Percentiles rank a stretch among this genome's conserved stretches.
Evolutionary conservation across 179 eudicot species (phyloP).

Genomic region (Patellifolia procumbens): DNA sequence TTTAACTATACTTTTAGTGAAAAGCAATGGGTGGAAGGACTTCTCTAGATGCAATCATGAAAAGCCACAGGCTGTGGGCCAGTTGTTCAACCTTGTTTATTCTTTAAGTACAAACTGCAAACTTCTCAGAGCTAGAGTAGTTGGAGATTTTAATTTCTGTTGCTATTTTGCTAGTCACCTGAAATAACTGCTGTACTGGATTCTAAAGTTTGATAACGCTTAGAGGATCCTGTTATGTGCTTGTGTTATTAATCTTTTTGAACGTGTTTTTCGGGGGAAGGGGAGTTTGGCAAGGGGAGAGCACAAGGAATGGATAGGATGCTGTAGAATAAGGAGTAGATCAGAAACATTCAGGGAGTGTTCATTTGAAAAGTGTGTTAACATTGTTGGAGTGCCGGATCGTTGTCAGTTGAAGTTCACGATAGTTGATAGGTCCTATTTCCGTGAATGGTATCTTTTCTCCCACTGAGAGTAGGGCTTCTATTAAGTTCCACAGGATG

Average conservation of each 20-base stretch:
- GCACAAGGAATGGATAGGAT: background rate
- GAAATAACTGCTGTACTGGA: background rate
- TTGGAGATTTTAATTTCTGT: background rate
- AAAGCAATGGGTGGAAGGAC: conserved; percentile 6
- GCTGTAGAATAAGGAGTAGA: background rate
- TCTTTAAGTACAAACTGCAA: background rate
- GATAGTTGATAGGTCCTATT: background rate
- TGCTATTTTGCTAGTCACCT: background rate
- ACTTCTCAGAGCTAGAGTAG: background rate
- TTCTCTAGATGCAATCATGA: background rate
- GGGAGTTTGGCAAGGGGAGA: background rate
- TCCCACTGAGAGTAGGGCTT: no score
- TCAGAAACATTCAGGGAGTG: background rate
- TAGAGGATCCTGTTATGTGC: background rate
- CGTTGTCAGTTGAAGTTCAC: background rate
- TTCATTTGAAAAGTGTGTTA: background rate
- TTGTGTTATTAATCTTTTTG: background rate
- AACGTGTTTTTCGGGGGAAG: background rate
- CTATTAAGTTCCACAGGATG: no score
- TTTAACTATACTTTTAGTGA: conserved; percentile 17
- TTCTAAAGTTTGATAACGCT: background rate
- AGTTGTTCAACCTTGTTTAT: conserved; percentile 13
- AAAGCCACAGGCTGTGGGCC: conserved; percentile 17
- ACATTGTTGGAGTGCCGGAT: background rate
- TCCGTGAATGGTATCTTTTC: background rate